Base-by-base conservation (phyloP, 1,284 basidiomycete genomes). In the Xerocomus nothofagi region DNA sequence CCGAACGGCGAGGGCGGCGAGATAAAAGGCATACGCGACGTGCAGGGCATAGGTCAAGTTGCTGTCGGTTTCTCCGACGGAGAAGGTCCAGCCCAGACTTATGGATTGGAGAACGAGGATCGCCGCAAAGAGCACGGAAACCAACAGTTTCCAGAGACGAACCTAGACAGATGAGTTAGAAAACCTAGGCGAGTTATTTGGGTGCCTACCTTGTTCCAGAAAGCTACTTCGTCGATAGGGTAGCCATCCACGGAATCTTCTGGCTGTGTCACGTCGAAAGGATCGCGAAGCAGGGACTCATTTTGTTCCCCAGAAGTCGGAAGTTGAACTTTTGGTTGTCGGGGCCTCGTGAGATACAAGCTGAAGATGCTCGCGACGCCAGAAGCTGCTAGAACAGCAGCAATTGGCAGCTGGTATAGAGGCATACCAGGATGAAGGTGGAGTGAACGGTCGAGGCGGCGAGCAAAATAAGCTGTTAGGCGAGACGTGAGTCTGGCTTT, bases 171-270 rank as follows among this genome's bases (percentile, higher is more conserved):
- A 51, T 51, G 11, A 47, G 46, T 32, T 42, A 12, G 45, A 37
- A n/a, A 31, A 30, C 43, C 24, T 12, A 36, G 10, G 9, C 18
- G 27, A 38, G 17, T 26, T 41, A 27, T 15, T 11, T 12, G 15
- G 26, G 32, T 18, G 77, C 82, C 48, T 62, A 84, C 89, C 69
- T 72, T 71, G 14, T 62, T 59, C 90, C 91, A 94, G 63, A 95
- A 94, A 14, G 58, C 70, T 11, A 79, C 78, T 44, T 81, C 84
- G 18, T 90, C 73, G 39, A 94, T 76, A 10, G 90, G 87, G 47
- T 81, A 80, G 2, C 92, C 92, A 60, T 94, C 86, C 12, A 84
- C 59, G 29, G 81, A 61, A 61, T 93, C 86, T 58, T 85, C 81
- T 3, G 85, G 79, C 36, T 72, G 83, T 24, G 82, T 79, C 30